phyloP scores from a whole-genome alignment of 2,329 filamentous ascomycete species.

The Phyllachora maydis region DNA sequence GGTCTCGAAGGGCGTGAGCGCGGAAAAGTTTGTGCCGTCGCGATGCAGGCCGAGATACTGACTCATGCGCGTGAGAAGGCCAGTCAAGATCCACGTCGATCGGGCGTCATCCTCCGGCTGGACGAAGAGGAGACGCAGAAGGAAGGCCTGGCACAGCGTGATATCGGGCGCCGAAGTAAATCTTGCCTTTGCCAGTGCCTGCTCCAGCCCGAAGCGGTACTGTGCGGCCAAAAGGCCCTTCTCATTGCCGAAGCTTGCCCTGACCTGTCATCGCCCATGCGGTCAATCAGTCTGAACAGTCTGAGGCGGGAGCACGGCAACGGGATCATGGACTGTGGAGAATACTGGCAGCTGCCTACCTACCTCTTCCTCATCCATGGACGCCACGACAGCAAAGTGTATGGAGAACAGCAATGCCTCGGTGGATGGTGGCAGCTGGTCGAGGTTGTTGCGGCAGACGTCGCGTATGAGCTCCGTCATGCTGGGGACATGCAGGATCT shows the following conservation, averaged over 20 bases:
- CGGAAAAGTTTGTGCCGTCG: conserved; percentile 30
- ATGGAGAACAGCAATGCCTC: conserved; percentile 45
- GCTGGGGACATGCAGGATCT: conserved; percentile 50
- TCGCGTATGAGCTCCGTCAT: conserved; percentile 39
- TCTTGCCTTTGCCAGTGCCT: conserved; percentile 37
- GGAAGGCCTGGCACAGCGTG: conserved; percentile 37
- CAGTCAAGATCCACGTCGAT: conserved; percentile 43
- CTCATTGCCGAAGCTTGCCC: conserved; percentile 24
- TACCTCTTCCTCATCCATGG: conserved; percentile 39
- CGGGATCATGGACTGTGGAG: too few species aligned
- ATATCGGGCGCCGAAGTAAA: conserved; percentile 39
- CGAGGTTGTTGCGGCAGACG: conserved; percentile 35
- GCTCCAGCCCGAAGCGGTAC: conserved; percentile 33
- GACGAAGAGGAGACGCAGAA: conserved; percentile 33
- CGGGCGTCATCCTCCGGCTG: conserved; percentile 27
- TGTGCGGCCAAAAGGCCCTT: conserved; percentile 22
- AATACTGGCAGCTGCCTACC: conserved; percentile 2
- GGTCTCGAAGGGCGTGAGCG: conserved; percentile 35
- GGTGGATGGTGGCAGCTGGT: conserved; percentile 30
- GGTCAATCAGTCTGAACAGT: background rate
- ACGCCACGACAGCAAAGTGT: conserved; percentile 35
- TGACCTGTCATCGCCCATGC: conserved; percentile 16
- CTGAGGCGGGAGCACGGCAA: conserved; percentile 1
- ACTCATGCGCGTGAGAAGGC: conserved; percentile 34
- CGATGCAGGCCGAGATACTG: conserved; percentile 32